Base-by-base conservation (phyloP, 1,284 basidiomycete species). In the Tremellales sp. region DNA sequence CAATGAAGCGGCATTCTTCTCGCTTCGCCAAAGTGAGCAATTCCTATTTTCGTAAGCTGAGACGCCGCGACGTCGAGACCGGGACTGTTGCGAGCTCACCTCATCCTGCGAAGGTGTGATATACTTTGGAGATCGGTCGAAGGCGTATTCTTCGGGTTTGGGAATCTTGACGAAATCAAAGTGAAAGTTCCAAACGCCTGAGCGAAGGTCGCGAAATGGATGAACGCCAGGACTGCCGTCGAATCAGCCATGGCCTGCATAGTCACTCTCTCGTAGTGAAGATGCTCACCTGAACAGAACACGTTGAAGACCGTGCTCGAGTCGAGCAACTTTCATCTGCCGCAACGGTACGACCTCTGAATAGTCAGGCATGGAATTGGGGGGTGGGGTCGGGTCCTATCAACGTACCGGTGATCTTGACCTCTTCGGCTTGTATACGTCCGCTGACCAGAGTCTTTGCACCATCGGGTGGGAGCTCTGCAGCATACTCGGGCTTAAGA, bases 81-180 rank as follows among this genome's bases (percentile, higher is more conserved):
- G 24, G 41, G 19, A 50, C 13, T n/a, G n/a, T 6, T 19, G 17
- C 33, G 11, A 51, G 56, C 77, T 17, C 52, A 87, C 87, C 54
- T 81, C 67, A 64, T 98, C 94, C 48, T 79, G 77, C 3, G 88
- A 91, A 52, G 90, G 91, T 25, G 80, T 85, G 29, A 89, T 74
- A 62, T 97, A 98, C 0, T 81, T 79, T 3, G 82, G 79, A 0
- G 93, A 72, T 1, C 87, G 82, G 51, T 87, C 83, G 53, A 91
- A 96, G n/a, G 86, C 90, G 62, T 97, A 97, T 43, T 93, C 83
- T n/a, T 82, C 82, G 2, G 91, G 84, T 49, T 82, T 78, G 0
- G 92, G 87, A 40, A 97, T 82, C 6, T 74, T 74, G 65, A 86
- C 81, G 10, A 58, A 48, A 3, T 80, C 81, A 1, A 82, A 81